Base-by-base conservation (phyloP, 1,284 basidiomycete species). In the Megacollybia platyphylla region DNA sequence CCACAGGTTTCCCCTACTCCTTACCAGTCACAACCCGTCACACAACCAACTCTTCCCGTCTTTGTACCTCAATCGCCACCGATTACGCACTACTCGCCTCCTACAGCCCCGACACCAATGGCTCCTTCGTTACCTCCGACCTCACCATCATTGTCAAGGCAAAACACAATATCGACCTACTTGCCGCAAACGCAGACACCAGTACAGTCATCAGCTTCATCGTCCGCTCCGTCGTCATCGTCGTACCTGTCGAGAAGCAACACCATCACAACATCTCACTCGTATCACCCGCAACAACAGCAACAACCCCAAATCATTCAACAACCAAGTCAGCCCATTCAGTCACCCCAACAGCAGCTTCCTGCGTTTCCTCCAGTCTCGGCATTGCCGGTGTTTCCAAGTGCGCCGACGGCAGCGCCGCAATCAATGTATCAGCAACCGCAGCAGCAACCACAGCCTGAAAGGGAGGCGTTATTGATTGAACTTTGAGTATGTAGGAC, bases 391-490 rank as follows among this genome's bases (percentile, higher is more conserved):
- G 70, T 71, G 46, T 84, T 89, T 63, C 85, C 85, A 1, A 65
- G 68, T 39, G 85, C 71, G 3, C 87, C 87, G 3, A 78, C 76
- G 3, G 66, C 69, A 9, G 57, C 67, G 13, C 83, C 84, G 1
- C 75, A 78, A 54, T 49, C 61, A 18, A 50, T 69, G 51, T 78
- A 77, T 51, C 57, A 58, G 7, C 57, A 62, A 10, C 65, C 57
- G 1, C 54, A 64, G 6, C 63, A 71, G 15, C 71, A 75, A 41
- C 74, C 75, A 49, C 71, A 78, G 47, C 79, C 87, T 57, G 72
- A 80, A 58, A 83, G 87, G 61, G 88, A 91, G 57, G 85, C 85
- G 37, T 59, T 88, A 58, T 67, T 92, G 64, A 92, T 92, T 60
- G 83, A 87, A 54, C 53, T 87, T 24, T 24, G 20, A 24, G 20